phyloP scores from a whole-genome alignment of 2,329 filamentous ascomycete species.

The Aspergillus sergii region DNA sequence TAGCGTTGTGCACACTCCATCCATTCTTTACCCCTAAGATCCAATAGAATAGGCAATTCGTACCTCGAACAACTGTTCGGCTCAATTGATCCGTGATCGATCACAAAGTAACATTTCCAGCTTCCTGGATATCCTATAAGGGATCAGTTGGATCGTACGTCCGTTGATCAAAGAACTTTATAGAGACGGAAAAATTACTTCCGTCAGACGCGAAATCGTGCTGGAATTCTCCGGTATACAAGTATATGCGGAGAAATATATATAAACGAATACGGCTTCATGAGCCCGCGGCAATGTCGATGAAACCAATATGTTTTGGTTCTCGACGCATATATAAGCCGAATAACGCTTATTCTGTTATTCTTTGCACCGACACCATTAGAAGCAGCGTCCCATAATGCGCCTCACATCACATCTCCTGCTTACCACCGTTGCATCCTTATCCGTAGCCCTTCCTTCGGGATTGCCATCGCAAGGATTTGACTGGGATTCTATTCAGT shows the following conservation, averaged over 20 bases:
- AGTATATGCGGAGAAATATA: slow-evolving; percentile 8
- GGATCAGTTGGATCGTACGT: neutral
- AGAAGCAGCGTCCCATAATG: neutral
- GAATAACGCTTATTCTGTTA: neutral
- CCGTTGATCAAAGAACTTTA: neutral
- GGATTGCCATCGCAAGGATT: slow-evolving; percentile 5
- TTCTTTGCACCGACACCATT: neutral
- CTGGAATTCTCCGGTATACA: slow-evolving; percentile 16
- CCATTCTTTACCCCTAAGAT: neutral
- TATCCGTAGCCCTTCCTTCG: slow-evolving; percentile 6
- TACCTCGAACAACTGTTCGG: neutral
- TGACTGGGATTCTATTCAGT: slow-evolving; percentile 19
- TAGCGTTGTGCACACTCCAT: neutral
- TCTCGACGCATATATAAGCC: neutral
- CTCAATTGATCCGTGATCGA: neutral
- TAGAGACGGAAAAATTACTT: slow-evolving; percentile 21
- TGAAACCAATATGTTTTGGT: neutral
- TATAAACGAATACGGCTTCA: neutral
- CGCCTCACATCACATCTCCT: slow-evolving; percentile 3
- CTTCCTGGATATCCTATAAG: neutral
- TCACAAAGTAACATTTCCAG: neutral
- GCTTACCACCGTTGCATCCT: slow-evolving; percentile 8
- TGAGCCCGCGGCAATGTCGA: neutral
- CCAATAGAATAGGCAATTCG: neutral
- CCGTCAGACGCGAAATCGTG: slow-evolving; percentile 10